Base-by-base conservation (phyloP, 306 rosid genomes). In the Arachis hypogaea region DNA sequence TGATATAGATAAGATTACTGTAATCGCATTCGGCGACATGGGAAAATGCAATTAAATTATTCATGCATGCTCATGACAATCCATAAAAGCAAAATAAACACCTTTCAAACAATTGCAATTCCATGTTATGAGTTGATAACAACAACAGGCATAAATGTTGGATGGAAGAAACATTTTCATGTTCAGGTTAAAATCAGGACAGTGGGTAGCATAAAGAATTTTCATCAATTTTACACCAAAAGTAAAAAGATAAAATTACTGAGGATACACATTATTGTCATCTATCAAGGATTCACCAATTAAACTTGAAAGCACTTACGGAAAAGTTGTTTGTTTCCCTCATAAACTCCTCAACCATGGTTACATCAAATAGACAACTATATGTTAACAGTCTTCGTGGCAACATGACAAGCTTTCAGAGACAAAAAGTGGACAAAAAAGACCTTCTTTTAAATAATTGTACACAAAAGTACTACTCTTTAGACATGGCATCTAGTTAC, bases 101-200 rank as follows among this genome's bases (percentile, higher is more conserved):
- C 54, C 56, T 41, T 40, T 57, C 6, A 36, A 47, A 67, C 54
- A 49, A 65, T 56, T 72, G 18, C 47, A 72, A 40, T 28, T 28
- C 30, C 11, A 56, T 46, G 45, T 42, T 45, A 60, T 60, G 63
- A 51, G 30, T 56, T 46, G 30, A 63, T 55, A 56, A 58, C 14
- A 3, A 59, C n/a, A 40, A 47, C 12, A 47, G 11, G 38, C 52
- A 59, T 49, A 52, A 50, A 66, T 59, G 70, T 30, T 62, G 2
- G 49, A 66, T 59, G 14, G 54, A 33, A 47, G 28, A 64, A 49
- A 49, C 69, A 75, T 57, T 43, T 8, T 8, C 55, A 28, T 52
- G 18, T 56, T 56, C 51, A 10, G 63, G 84, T 40, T 18, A 71
- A 80, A 49, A 49, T 47, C 62, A 74, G 72, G 66, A 36, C 54